Conservation (phyloP, 192 early-diverging fungal genomes). For the Entrophospora sp. region DNA sequence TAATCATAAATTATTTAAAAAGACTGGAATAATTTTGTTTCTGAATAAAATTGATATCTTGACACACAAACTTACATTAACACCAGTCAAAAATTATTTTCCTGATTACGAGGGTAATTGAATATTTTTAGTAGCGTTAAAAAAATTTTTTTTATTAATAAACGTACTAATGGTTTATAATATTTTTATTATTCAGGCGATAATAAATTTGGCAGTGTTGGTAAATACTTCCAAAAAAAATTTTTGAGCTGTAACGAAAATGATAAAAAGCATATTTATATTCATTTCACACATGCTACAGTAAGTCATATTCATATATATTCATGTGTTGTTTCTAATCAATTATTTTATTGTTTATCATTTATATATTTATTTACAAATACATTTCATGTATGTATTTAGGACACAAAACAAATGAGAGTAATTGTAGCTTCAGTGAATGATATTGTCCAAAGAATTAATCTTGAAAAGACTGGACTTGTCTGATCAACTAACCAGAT, state of each 20-base stretch:
- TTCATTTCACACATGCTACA: constrained; percentile 40
- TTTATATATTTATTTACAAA: not conserved
- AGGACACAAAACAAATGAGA: constrained; percentile 47
- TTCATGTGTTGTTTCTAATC: not conserved
- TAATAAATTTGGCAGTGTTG: no score
- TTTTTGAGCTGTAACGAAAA: constrained; percentile 35
- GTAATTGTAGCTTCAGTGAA: constrained; percentile 45
- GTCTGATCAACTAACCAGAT: no score
- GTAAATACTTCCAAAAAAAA: constrained; percentile 37
- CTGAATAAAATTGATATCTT: no score
- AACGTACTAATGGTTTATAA: no score
- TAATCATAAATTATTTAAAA: constrained; percentile 39
- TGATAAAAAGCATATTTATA: constrained; percentile 39
- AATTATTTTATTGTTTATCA: not conserved
- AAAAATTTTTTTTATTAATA: no score
- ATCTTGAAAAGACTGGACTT: constrained; percentile 38
- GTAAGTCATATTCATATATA: constrained; percentile 24
- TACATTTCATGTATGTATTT: not conserved
- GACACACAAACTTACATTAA: no score
- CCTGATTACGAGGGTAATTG: no score
- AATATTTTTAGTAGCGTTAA: no score
- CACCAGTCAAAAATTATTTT: no score
- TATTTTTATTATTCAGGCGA: no score
- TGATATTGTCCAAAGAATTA: constrained; percentile 41
- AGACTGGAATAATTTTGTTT: constrained; percentile 46